A percentile compares a stretch with the other conserved stretches of the same genome.
Conservation (phyloP, 352 stramenopile genomes). For the Thalassiosira hispida region DNA sequence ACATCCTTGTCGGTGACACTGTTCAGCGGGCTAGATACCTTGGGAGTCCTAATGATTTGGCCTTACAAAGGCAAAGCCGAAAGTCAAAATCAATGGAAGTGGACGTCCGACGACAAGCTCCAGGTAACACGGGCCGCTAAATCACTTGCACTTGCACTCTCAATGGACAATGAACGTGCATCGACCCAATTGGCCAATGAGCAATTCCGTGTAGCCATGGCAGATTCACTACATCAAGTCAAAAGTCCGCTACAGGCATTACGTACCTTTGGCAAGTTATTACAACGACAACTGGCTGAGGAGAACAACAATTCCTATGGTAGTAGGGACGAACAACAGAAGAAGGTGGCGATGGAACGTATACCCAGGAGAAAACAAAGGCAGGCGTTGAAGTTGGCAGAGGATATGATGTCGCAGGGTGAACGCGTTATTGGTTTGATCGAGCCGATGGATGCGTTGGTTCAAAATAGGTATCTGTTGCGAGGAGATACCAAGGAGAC, state of each 20-base stretch:
- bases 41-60: slow-evolving; percentile 80
- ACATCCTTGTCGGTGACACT: slow-evolving; percentile 74
- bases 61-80: slow-evolving; percentile 18
- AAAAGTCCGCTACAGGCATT: slow-evolving; percentile 84
- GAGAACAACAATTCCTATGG: too few species aligned
- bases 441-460: slow-evolving; percentile 73
- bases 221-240: slow-evolving; percentile 81
- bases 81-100: slow-evolving; percentile 48
- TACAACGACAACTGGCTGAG: slow-evolving; percentile 68
- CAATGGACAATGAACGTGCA: slow-evolving; percentile 76
- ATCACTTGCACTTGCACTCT: slow-evolving; percentile 76
- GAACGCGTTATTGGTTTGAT: slow-evolving; percentile 83
- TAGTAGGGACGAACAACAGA: neutral
- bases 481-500: slow-evolving; percentile 33
- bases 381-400: slow-evolving; percentile 66
- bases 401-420: slow-evolving; percentile 78
- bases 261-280: slow-evolving; percentile 79
- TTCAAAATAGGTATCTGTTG: slow-evolving; percentile 46
- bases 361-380: slow-evolving; percentile 30
- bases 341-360: slow-evolving; percentile 25
- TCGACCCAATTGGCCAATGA: slow-evolving; percentile 61
- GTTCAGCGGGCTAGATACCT: slow-evolving; percentile 76
- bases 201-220: slow-evolving; percentile 64
- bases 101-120: slow-evolving; percentile 70
- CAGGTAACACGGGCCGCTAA: slow-evolving; percentile 72